phyloP scores from a whole-genome alignment of 352 stramenopile genomes.

The Plasmopara muralis region DNA sequence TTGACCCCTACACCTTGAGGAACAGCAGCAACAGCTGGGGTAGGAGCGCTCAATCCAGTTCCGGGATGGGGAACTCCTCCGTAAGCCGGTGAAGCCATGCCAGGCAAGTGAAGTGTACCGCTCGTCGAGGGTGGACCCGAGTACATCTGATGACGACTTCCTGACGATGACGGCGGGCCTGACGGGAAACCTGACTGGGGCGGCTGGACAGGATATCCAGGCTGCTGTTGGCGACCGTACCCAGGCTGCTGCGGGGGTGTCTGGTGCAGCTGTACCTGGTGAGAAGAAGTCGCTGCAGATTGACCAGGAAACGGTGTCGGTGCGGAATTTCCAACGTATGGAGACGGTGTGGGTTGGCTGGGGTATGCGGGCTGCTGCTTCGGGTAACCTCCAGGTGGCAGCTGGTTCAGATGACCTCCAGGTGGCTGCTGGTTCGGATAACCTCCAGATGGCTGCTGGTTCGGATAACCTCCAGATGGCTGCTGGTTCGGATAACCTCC shows the following conservation, averaged over 20 bases:
- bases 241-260: constrained; percentile 17
- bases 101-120: constrained; percentile 19
- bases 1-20: constrained; percentile 69
- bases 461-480: background rate
- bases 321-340: constrained; percentile 16
- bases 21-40: constrained; percentile 27
- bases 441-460: constrained; percentile 1
- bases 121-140: constrained; percentile 33
- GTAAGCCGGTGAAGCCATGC: constrained; percentile 24
- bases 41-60: constrained; percentile 32
- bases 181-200: constrained; percentile 35
- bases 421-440: constrained; percentile 1
- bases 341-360: constrained; percentile 28
- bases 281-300: constrained; percentile 15
- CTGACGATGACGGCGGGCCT: constrained; percentile 46
- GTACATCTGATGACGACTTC: constrained; percentile 28
- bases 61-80: constrained; percentile 14
- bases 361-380: constrained; percentile 27
- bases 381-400: constrained; percentile 22
- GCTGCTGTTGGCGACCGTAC: constrained; percentile 35
- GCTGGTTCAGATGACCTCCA: constrained; percentile 3
- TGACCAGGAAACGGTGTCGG: constrained; percentile 32
- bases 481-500: background rate
- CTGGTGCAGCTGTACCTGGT: constrained; percentile 2
- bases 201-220: constrained; percentile 26